These are phyloP conservation scores for Rhododendron henanense DNA, from an alignment of 148 eudicot species.

Conservation along the genomic window DNA sequence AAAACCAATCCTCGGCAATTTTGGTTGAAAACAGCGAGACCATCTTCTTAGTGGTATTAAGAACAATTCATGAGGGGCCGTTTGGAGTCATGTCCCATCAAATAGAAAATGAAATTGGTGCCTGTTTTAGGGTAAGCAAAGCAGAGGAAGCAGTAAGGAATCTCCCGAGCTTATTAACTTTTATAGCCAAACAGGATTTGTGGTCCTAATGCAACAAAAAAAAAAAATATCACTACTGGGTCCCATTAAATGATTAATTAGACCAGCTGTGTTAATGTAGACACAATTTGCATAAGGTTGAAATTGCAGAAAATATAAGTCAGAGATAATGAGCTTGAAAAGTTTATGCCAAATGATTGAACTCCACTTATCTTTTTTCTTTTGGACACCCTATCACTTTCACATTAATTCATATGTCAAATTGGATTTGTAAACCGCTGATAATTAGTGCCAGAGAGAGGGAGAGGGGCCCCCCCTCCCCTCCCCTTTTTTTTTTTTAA, in stretches of 20 bases:
- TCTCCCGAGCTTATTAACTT: not conserved
- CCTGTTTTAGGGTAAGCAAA: not conserved
- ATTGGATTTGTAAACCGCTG: not conserved
- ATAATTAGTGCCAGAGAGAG: not conserved
- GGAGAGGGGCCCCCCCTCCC: no score
- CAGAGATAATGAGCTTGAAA: conserved; percentile 7
- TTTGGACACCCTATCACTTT: not conserved
- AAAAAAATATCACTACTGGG: not conserved
- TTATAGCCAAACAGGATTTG: not conserved
- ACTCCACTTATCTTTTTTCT: not conserved
- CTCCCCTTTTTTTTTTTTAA: no score
- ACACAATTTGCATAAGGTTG: not conserved
- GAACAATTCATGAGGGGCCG: not conserved
- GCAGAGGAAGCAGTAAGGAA: not conserved
- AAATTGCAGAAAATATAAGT: not conserved
- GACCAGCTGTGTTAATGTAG: not conserved
- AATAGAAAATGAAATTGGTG: not conserved
- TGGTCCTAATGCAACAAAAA: not conserved
- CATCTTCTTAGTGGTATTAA: not conserved
- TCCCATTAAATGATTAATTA: not conserved
- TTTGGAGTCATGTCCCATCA: not conserved
- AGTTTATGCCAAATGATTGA: not conserved
- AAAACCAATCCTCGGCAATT: not conserved
- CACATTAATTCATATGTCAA: not conserved
- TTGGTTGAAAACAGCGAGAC: not conserved